These are phyloP conservation scores for Trichaptum fuscoviolaceum DNA, from an alignment of 768 basidiomycete genomes.

Conservation along the genomic window DNA sequence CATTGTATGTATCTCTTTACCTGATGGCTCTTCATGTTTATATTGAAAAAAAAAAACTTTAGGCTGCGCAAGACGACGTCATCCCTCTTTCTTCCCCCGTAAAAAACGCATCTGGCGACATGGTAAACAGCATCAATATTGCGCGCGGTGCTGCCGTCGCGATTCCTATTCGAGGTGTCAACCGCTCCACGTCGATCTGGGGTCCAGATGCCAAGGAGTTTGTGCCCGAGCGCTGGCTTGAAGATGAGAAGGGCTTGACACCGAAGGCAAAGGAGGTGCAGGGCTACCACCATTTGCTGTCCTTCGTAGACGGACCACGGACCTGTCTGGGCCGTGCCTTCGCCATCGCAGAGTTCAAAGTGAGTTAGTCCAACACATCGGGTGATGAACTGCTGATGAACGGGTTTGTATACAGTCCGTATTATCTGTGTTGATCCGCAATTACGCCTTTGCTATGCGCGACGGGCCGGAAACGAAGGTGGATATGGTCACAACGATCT, in stretches of 20 bases:
- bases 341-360: conserved; percentile 41
- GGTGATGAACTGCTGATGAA: neutral
- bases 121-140: conserved; percentile 28
- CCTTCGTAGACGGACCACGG: conserved; percentile 48
- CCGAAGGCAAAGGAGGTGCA: conserved; percentile 31
- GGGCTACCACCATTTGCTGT: conserved; percentile 45
- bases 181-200: conserved; percentile 36
- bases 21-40: neutral
- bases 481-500: conserved; percentile 21
- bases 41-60: conserved; percentile 7
- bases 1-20: conserved; percentile 25
- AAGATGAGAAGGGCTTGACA: conserved; percentile 21
- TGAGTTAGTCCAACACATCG: conserved; percentile 18
- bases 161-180: conserved; percentile 35
- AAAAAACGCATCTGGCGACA: conserved; percentile 21
- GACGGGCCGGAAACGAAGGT: conserved; percentile 35
- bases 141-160: conserved; percentile 34
- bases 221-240: conserved; percentile 39
- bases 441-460: conserved; percentile 35
- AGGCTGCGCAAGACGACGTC: conserved; percentile 36
- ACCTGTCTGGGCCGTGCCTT: conserved; percentile 46
- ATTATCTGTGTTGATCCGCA: conserved; percentile 35
- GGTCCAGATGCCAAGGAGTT: conserved; percentile 41
- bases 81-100: conserved; percentile 32
- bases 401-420: conserved; percentile 27